phyloP scores from a whole-genome alignment of 2,329 filamentous ascomycete species.

The Ambrosiella cleistominuta region DNA sequence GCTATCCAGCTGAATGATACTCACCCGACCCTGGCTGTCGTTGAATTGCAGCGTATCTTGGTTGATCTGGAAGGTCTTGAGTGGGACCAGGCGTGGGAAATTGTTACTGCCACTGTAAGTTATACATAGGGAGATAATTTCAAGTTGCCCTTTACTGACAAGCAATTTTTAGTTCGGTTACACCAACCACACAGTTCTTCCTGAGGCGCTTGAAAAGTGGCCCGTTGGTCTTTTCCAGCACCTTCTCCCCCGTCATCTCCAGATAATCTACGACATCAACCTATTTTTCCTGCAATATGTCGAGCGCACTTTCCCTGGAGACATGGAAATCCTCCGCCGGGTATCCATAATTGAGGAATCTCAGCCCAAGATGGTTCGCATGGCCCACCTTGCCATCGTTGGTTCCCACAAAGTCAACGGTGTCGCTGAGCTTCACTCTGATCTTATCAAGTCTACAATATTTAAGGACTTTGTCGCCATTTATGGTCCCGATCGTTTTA shows the following conservation, averaged over 20 bases:
- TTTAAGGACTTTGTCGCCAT: slow-evolving; percentile 97
- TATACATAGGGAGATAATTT: not conserved
- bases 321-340: slow-evolving; percentile 64
- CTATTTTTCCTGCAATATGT: slow-evolving; percentile 80
- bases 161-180: slow-evolving; percentile 53
- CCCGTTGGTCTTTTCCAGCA: slow-evolving; percentile 84
- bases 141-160: not conserved
- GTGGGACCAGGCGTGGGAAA: slow-evolving; percentile 84
- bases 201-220: slow-evolving; percentile 97
- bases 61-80: slow-evolving; percentile 77
- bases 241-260: slow-evolving; percentile 78
- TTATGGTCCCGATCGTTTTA: slow-evolving; percentile 93
- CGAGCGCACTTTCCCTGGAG: slow-evolving; percentile 76
- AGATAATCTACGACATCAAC: slow-evolving; percentile 98
- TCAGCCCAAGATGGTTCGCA: slow-evolving; percentile 92
- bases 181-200: slow-evolving; percentile 95
- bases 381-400: slow-evolving; percentile 89
- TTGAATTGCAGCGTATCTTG: slow-evolving; percentile 85
- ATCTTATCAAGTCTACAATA: slow-evolving; percentile 96
- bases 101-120: slow-evolving; percentile 50
- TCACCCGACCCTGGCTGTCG: slow-evolving; percentile 87
- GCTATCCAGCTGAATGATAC: slow-evolving; percentile 98
- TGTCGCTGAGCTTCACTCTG: slow-evolving; percentile 91
- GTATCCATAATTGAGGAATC: slow-evolving; percentile 98
- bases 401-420: slow-evolving; percentile 99